Evolutionary conservation across 129 eudicot species (phyloP).

Genomic region (Smallanthus sonchifolius): DNA sequence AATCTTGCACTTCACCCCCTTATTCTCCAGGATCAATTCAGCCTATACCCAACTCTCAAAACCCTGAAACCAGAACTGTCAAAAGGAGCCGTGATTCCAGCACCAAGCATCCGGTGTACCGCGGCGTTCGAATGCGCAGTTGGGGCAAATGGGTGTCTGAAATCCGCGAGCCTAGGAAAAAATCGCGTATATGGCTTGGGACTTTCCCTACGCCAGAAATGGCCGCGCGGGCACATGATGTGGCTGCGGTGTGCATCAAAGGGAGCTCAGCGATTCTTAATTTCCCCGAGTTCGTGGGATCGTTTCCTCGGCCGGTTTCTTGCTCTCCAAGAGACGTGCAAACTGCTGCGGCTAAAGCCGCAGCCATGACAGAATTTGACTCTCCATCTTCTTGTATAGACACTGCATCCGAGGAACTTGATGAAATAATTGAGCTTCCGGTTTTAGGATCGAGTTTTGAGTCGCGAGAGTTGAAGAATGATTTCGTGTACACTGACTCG

Average conservation of each 20-base stretch:
- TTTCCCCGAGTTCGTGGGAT: slow-evolving; percentile 59
- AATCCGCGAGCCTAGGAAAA: slow-evolving; percentile 77
- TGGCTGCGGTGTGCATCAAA: slow-evolving; percentile 60
- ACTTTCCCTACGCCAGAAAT: slow-evolving; percentile 84
- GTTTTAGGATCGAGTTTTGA: slow-evolving; percentile 44
- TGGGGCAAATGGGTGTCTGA: slow-evolving; percentile 99
- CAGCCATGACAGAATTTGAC: slow-evolving; percentile 57
- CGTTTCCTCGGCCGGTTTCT: slow-evolving; percentile 60
- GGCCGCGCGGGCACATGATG: slow-evolving; percentile 94
- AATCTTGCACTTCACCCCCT: slow-evolving; percentile 1
- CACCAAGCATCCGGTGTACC: slow-evolving; percentile 61
- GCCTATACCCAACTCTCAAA: slow-evolving; percentile 10
- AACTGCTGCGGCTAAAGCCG: slow-evolving; percentile 82
- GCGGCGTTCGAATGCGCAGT: slow-evolving; percentile 82
- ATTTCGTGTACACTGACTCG: slow-evolving; percentile 47
- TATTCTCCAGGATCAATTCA: slow-evolving; percentile 5
- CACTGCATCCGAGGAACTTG: slow-evolving; percentile 44
- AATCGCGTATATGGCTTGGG: slow-evolving; percentile 91
- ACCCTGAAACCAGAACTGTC: slow-evolving; percentile 14
- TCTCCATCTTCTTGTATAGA: slow-evolving; percentile 9
- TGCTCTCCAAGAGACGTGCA: slow-evolving; percentile 64
- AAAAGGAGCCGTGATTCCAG: slow-evolving; percentile 24
- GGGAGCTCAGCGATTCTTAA: slow-evolving; percentile 64
- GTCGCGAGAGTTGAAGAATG: slow-evolving; percentile 33
- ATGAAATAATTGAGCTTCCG: slow-evolving; percentile 72